phyloP scores from a whole-genome alignment of 139 green algal genomes.

The Chlamydomonas sphaeroides region DNA sequence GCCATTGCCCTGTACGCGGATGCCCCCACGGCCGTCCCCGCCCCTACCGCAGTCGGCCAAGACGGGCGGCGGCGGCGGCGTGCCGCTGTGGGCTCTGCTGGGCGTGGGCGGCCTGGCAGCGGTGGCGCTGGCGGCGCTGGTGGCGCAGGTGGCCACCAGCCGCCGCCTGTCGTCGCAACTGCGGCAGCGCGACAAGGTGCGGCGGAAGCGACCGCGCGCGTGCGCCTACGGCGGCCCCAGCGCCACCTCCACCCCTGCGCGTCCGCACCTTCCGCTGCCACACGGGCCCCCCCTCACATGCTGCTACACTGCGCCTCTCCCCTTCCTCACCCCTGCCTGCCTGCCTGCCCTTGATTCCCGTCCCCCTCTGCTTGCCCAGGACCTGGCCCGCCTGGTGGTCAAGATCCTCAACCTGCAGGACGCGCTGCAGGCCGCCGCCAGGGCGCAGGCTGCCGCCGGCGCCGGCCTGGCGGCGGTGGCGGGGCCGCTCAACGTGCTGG shows the following conservation, averaged over 20 bases:
- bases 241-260: no score
- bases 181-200: conserved; percentile 33
- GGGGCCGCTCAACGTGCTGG: background rate
- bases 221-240: no score
- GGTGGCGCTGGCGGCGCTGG: conserved; percentile 26
- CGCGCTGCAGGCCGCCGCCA: conserved; percentile 25
- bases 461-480: background rate
- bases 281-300: no score
- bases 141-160: conserved; percentile 14
- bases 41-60: background rate
- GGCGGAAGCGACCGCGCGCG: no score
- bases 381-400: conserved; percentile 43
- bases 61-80: background rate
- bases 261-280: no score
- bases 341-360: no score
- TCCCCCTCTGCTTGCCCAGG: no score
- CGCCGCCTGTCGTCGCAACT: conserved; percentile 14
- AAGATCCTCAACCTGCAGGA: conserved; percentile 48
- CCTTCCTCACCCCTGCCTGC: no score
- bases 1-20: no score
- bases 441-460: background rate
- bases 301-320: no score
- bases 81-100: conserved; percentile 25
- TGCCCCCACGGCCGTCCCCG: background rate
- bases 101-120: conserved; percentile 15